Evolutionary conservation across 2,329 filamentous ascomycete species (phyloP), one percentile per base, ranked within the genome.

Genomic region (Verticillium tricorpus): DNA sequence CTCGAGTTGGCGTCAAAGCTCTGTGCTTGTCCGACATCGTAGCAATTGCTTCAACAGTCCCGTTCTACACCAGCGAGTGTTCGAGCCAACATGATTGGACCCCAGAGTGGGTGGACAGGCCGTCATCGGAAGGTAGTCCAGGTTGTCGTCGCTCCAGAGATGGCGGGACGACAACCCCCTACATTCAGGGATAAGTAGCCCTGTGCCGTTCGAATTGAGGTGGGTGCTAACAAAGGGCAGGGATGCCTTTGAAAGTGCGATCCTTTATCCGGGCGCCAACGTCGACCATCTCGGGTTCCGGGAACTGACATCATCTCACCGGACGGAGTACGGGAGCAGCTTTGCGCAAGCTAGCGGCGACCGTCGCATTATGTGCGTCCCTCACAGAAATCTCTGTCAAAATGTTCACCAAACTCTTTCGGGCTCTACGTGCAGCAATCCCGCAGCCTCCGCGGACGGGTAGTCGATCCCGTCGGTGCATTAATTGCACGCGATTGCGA

Each of bases 1-100:
- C 90, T 86, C 74, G 89, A 85, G 90, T 93, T 92, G 90, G 90
- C 81, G 89, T 96, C 92, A 96, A 92, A 93, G 92, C 82, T 88
- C 92, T 81, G 91, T 83, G 85, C 92, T 94, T 93, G 91, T 94
- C 91, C 80, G 84, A 80, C 68, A 71, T 72, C 73, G 67, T 66
- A 56, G 45, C 19, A 19, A 8, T 22, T 9, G 12, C 45, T n/a
- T 25, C 45, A 22, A 22, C 22, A 19, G 45, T 14, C 3, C 45
- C 25, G 8, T 6, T 25, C 45, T 25, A n/a, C 45, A 22, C n/a
- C 15, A 56, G 17, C 32, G 31, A 25, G 50, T 32, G 35, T 54
- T 35, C 19, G 34, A 34, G 17, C 55, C 19, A 40, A n/a, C 15
- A 8, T 60, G 19, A 25, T 64, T 65, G 52, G 64, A 63, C 61